Evolutionary conservation across 768 basidiomycete species (phyloP).

Genomic region (Tricholoma furcatifolium): DNA sequence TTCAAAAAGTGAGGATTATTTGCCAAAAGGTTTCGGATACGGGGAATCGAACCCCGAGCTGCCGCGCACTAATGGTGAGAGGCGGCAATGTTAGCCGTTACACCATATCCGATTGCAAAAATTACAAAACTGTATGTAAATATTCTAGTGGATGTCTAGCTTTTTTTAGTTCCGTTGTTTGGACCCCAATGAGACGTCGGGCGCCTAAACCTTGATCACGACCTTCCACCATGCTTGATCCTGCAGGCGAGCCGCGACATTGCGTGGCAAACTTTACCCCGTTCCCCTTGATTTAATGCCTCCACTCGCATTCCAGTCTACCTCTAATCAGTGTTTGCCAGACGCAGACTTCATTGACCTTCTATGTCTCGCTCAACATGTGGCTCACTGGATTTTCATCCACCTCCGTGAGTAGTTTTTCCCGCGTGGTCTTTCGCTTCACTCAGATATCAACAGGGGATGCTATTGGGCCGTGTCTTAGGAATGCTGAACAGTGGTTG

Average conservation of each 20-base stretch:
- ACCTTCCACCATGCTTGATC: slow-evolving; percentile 7
- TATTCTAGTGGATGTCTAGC: too few species aligned
- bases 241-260: slow-evolving; percentile 3
- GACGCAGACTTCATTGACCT: slow-evolving; percentile 5
- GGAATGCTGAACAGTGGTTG: slow-evolving; percentile 3
- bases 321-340: background rate
- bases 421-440: background rate
- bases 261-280: slow-evolving; percentile 4
- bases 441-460: slow-evolving; percentile 1
- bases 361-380: slow-evolving; percentile 1
- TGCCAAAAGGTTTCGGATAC: slow-evolving; percentile 40
- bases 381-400: slow-evolving; percentile 2
- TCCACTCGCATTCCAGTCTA: background rate
- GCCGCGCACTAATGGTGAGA: slow-evolving; percentile 43
- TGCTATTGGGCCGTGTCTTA: background rate
- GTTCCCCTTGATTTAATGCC: slow-evolving; percentile 4
- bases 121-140: background rate
- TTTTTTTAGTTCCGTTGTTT: too few species aligned
- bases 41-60: slow-evolving; percentile 59
- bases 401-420: slow-evolving; percentile 7
- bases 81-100: slow-evolving; percentile 68
- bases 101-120: slow-evolving; percentile 41
- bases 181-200: too few species aligned
- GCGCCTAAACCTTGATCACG: background rate
- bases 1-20: background rate